Conservation (phyloP, 768 basidiomycete genomes). For the Inosperma sp. region DNA sequence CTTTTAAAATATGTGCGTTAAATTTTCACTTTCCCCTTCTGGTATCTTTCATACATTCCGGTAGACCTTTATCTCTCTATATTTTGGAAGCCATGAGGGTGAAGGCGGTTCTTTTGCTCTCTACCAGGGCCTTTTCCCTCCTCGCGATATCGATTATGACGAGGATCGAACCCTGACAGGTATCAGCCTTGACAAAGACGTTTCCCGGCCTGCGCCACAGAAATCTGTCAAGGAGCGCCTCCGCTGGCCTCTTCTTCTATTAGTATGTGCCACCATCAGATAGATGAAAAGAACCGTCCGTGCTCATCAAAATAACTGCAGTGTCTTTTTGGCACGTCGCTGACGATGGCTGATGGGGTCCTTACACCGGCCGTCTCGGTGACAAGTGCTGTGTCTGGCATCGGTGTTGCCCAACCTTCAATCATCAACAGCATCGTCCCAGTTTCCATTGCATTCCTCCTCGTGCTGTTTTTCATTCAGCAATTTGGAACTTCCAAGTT, state of each 20-base stretch:
- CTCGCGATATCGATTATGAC: constrained; percentile 39
- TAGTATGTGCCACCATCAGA: constrained; percentile 35
- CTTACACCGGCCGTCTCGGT: constrained; percentile 69
- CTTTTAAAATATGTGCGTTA: constrained; percentile 57
- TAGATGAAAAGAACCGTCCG: neutral
- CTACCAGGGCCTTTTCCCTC: constrained; percentile 57
- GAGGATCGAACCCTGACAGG: constrained; percentile 52
- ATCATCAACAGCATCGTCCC: constrained; percentile 45
- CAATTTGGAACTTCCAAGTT: constrained; percentile 55
- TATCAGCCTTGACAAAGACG: constrained; percentile 30
- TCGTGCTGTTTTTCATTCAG: constrained; percentile 55
- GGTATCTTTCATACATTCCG: neutral
- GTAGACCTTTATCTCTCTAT: constrained; percentile 44
- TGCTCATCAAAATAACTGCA: constrained; percentile 17
- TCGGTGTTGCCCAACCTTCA: constrained; percentile 53
- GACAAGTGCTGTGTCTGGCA: constrained; percentile 64
- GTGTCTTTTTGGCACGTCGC: constrained; percentile 58
- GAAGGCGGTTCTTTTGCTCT: constrained; percentile 70
- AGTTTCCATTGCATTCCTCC: constrained; percentile 57
- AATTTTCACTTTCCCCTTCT: neutral
- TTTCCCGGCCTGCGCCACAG: constrained; percentile 5
- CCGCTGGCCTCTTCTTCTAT: constrained; percentile 50
- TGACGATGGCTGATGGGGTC: constrained; percentile 65
- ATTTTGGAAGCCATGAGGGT: constrained; percentile 45
- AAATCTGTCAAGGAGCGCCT: constrained; percentile 28